Base-by-base conservation (phyloP, 2,329 filamentous ascomycete species). In the Aspergillus eucalypticola region DNA sequence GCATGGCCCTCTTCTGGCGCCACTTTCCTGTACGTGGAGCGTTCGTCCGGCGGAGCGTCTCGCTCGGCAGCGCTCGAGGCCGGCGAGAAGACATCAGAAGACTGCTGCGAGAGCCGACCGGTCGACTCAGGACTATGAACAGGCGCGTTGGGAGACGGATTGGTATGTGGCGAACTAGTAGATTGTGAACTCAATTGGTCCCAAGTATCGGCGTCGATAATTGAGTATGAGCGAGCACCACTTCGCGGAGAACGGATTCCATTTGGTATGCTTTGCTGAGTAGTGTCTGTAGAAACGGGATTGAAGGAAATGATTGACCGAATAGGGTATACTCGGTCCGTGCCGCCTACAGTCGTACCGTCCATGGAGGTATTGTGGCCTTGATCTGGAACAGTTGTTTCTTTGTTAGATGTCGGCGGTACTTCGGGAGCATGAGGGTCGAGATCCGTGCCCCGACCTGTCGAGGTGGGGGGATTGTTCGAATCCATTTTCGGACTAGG, bases 301-400 rank as follows among this genome's bases (percentile, higher is more conserved):
- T 90, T 87, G 42, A 93, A 85, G 6, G 86, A 90, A 23, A 94
- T 81, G 46, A 91, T 88, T n/a, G 90, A 92, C 52, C 90, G 86
- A 32, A 94, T 90, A n/a, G 90, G 90, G 59, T 90, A 94, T 5
- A 94, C 89, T 57, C 89, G 84, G 68, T 93, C 83, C 50, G 77
- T 71, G 4, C 75, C 65, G 48, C 66, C 66, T 15, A 67, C 65
- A 2, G 58, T 62, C 7, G 58, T 17, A 15, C 51, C 29, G 3
- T 54, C 27, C 2, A 39, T 53, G 38, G 52, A 15, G n/a, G 8
- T 11, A 8, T n/a, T 15, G 3, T 5, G 21, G 11, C 32, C 38
- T n/a, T 58, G 48, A n/a, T 32, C 23, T 17, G 61, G 10, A 6
- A 29, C 35, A 11, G 29, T 15, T 1, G 23, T 15, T 8, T 25